Conservation (phyloP, 2,329 filamentous ascomycete species). For the Penicillium sp. region DNA sequence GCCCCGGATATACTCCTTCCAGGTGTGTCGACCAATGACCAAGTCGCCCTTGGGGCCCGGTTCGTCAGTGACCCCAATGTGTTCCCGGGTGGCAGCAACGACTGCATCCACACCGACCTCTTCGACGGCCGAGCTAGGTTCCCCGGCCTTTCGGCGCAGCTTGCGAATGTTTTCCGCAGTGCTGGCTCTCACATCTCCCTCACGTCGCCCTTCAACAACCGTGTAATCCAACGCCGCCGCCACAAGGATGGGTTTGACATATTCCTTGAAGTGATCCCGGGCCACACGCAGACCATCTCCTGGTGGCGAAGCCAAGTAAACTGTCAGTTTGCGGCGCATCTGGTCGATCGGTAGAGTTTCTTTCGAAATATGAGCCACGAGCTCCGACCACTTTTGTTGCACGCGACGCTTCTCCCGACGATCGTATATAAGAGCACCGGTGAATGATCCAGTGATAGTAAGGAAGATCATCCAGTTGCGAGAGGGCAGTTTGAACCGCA, state of each 20-base stretch:
- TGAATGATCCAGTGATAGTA: slow-evolving; percentile 72
- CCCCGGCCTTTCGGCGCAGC: slow-evolving; percentile 60
- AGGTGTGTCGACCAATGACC: slow-evolving; percentile 84
- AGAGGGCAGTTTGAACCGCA: slow-evolving; percentile 82
- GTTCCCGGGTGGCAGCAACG: slow-evolving; percentile 63
- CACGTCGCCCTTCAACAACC: slow-evolving; percentile 84
- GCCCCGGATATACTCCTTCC: slow-evolving; percentile 95
- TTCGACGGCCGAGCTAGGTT: slow-evolving; percentile 48
- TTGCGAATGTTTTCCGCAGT: slow-evolving; percentile 81
- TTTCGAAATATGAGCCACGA: slow-evolving; percentile 79
- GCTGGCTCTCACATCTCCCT: slow-evolving; percentile 88
- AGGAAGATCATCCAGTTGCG: slow-evolving; percentile 98
- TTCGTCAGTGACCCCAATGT: slow-evolving; percentile 68
- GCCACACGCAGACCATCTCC: slow-evolving; percentile 79
- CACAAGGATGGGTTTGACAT: slow-evolving; percentile 88
- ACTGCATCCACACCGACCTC: slow-evolving; percentile 58
- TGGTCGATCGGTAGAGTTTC: slow-evolving; percentile 71
- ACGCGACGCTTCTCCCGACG: slow-evolving; percentile 82
- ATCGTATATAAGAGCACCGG: slow-evolving; percentile 84
- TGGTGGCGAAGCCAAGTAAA: slow-evolving; percentile 83
- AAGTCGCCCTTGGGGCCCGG: slow-evolving; percentile 78
- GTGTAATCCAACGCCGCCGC: slow-evolving; percentile 93
- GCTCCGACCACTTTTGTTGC: slow-evolving; percentile 80
- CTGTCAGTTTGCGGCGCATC: slow-evolving; percentile 78
- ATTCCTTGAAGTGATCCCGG: slow-evolving; percentile 95